Evolutionary conservation across 1,284 basidiomycete species (phyloP).

Genomic region (Sporisorium scitamineum): DNA sequence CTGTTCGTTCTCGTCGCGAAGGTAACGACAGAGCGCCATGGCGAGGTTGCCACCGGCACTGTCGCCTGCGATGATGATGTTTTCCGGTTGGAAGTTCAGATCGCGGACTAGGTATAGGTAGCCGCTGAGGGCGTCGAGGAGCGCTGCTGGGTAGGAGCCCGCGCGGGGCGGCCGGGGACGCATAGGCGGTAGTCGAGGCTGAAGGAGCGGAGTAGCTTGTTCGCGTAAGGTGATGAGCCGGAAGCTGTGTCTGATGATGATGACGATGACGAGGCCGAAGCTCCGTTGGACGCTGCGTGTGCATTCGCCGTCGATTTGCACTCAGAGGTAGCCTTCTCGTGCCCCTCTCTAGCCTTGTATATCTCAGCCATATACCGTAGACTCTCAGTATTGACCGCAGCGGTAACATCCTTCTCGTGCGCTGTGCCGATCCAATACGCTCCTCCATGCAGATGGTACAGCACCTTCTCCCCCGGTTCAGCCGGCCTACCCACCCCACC

Average conservation of each 20-base stretch:
- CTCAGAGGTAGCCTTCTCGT: background rate
- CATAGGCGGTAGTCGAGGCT: conserved; percentile 64
- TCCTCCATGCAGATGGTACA: conserved; percentile 64
- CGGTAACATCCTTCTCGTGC: conserved; percentile 59
- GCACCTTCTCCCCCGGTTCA: conserved; percentile 53
- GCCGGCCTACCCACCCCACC: conserved; percentile 49
- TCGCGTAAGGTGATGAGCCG: conserved; percentile 8
- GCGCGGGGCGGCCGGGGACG: conserved; percentile 50
- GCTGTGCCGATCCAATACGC: conserved; percentile 66
- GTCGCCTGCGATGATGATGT: conserved; percentile 78
- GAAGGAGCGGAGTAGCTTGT: conserved; percentile 57
- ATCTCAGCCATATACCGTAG: conserved; percentile 53
- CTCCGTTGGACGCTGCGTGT: background rate
- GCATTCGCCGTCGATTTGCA: conserved; percentile 1
- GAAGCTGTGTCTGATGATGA: conserved; percentile 6
- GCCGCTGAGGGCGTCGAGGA: conserved; percentile 61
- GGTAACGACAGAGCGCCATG: conserved; percentile 71
- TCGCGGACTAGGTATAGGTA: conserved; percentile 61
- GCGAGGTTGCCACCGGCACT: conserved; percentile 80
- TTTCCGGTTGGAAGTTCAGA: conserved; percentile 68
- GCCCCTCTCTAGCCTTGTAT: conserved; percentile 27
- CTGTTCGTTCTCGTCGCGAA: conserved; percentile 61
- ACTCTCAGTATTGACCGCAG: conserved; percentile 56
- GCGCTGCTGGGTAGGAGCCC: conserved; percentile 62
- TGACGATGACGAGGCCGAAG: conserved; percentile 2